These are phyloP conservation scores for Apium graveolens DNA, from an alignment of 129 eudicot genomes.

Conservation along the genomic window DNA sequence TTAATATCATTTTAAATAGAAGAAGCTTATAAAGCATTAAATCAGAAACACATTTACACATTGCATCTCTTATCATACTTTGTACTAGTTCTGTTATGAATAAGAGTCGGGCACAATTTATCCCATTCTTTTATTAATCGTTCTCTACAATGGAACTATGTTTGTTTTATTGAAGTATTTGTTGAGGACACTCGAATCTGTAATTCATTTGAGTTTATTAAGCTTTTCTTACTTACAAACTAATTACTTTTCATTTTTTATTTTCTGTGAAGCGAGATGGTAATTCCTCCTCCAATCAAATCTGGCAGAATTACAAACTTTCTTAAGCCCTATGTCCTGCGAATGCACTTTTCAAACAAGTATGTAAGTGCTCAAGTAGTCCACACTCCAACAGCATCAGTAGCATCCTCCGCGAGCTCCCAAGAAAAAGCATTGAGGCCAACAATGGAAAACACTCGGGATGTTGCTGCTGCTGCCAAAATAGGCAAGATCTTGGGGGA, in stretches of 20 bases:
- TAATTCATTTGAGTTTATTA: neutral
- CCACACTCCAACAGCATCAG: conserved; percentile 75
- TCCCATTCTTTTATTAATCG: neutral
- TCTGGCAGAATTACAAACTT: conserved; percentile 34
- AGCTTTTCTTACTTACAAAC: neutral
- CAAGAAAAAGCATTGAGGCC: conserved; percentile 53
- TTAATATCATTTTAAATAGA: too few relatives aligned
- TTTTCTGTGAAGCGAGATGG: conserved; percentile 42
- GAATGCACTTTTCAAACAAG: conserved; percentile 44
- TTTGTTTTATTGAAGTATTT: neutral
- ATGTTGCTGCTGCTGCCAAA: conserved; percentile 72
- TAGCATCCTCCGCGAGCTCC: conserved; percentile 64
- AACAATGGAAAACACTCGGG: conserved; percentile 50
- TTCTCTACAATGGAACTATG: neutral
- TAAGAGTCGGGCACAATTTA: neutral
- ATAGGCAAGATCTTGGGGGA: conserved; percentile 70
- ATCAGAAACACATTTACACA: too few relatives aligned
- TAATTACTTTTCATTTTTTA: neutral
- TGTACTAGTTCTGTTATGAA: too few relatives aligned
- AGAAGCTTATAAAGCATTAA: too few relatives aligned
- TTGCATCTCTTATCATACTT: too few relatives aligned
- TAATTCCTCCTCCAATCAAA: conserved; percentile 54
- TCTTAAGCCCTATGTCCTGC: conserved; percentile 39
- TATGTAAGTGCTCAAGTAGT: conserved; percentile 71
- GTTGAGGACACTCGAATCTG: neutral